phyloP scores from a whole-genome alignment of 306 rosid genomes.

The Erythrophleum fordii region DNA sequence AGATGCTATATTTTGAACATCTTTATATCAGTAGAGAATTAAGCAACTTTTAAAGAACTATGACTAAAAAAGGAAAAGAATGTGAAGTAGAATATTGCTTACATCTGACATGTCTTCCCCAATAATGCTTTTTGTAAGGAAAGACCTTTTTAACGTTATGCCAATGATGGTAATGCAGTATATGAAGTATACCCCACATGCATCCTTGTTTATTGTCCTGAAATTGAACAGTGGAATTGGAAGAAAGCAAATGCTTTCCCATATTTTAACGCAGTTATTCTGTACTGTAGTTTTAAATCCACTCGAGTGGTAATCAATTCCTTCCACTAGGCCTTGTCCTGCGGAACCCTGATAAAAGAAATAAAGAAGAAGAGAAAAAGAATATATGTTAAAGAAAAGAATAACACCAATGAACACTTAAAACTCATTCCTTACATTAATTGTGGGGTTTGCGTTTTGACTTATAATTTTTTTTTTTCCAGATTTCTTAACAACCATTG shows the following conservation, averaged over 20 bases:
- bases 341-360: conserved; percentile 34
- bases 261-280: conserved; percentile 42
- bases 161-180: conserved; percentile 71
- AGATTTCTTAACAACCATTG: background rate
- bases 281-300: conserved; percentile 20
- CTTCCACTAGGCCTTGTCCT: conserved; percentile 46
- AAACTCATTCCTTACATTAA: background rate
- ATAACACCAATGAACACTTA: background rate
- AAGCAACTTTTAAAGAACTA: background rate
- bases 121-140: conserved; percentile 46
- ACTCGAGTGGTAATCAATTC: conserved; percentile 40
- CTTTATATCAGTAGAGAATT: background rate
- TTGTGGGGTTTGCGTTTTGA: background rate
- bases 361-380: background rate
- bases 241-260: conserved; percentile 61
- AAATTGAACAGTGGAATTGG: conserved; percentile 48
- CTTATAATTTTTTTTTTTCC: background rate
- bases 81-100: conserved; percentile 20
- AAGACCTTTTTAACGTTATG: conserved; percentile 51
- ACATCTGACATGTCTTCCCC: conserved; percentile 46
- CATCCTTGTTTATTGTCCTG: conserved; percentile 62
- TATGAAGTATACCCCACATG: conserved; percentile 68
- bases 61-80: conserved; percentile 12
- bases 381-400: conserved; percentile 14
- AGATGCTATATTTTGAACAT: background rate